A percentile compares a stretch with the other conserved stretches of the same genome.
phyloP scores from a whole-genome alignment of 345 rosid species.

The Camelina laxa region DNA sequence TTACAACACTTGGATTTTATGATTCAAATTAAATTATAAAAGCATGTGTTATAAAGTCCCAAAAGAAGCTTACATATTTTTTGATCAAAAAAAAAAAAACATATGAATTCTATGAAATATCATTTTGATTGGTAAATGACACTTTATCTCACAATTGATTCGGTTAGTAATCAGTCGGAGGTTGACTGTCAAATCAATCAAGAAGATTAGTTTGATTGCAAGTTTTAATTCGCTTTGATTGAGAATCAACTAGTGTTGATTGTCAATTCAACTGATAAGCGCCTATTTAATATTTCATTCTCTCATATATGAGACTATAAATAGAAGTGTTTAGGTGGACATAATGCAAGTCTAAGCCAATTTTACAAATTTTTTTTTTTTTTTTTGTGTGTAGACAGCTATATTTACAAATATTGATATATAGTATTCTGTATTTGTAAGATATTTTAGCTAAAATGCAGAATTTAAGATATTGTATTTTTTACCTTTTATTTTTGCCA shows the following conservation, averaged over 20 bases:
- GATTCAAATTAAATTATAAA: no score
- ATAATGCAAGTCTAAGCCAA: not conserved
- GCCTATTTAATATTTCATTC: not conserved
- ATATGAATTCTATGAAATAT: not conserved
- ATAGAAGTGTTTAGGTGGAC: not conserved
- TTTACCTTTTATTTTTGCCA: no score
- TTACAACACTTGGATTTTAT: not conserved
- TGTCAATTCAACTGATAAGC: not conserved
- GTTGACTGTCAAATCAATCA: slow-evolving; percentile 6
- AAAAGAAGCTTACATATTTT: not conserved
- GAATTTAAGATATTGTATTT: no score
- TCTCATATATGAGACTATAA: not conserved
- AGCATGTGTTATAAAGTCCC: not conserved
- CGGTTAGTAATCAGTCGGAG: not conserved
- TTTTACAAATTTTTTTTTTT: no score
- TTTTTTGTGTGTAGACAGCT: no score
- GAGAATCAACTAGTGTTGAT: not conserved
- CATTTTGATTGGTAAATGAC: not conserved
- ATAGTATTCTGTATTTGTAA: no score
- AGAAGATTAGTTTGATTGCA: slow-evolving; percentile 3
- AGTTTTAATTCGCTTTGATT: not conserved
- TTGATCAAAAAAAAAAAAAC: no score
- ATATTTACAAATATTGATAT: no score
- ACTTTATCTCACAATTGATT: not conserved
- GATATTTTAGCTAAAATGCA: no score